Conservation (phyloP, 2,329 filamentous ascomycete species). For the Arthrocladium fulminans region DNA sequence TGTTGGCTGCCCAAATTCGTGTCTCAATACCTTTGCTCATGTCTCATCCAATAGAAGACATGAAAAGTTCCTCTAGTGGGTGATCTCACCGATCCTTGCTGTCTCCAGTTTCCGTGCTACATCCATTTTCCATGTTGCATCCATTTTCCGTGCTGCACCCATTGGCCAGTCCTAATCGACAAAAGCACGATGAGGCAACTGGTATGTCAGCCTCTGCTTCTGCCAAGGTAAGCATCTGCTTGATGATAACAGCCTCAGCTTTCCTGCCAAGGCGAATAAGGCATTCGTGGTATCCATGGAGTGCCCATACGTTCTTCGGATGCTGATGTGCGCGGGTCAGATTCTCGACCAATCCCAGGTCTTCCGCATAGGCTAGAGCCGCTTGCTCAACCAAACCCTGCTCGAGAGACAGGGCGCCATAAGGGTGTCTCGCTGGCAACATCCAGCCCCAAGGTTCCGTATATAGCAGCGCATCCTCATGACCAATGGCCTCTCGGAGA, state of each 20-base stretch:
- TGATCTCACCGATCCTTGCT: too few relatives aligned
- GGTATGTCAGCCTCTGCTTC: conserved; percentile 51
- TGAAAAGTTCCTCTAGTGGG: too few relatives aligned
- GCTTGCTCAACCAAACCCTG: conserved; percentile 52
- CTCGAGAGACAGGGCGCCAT: conserved; percentile 60
- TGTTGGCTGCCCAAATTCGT: too few relatives aligned
- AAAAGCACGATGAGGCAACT: conserved; percentile 52
- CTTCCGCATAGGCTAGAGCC: conserved; percentile 49
- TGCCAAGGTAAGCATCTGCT: conserved; percentile 44
- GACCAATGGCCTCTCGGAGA: conserved; percentile 48
- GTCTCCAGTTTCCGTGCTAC: too few relatives aligned
- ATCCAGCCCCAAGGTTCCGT: conserved; percentile 75
- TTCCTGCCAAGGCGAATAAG: conserved; percentile 45
- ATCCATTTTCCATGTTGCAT: too few relatives aligned
- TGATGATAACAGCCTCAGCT: conserved; percentile 40
- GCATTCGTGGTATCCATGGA: conserved; percentile 67
- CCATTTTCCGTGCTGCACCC: too few relatives aligned
- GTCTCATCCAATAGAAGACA: too few relatives aligned
- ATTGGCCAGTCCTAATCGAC: conserved; percentile 26
- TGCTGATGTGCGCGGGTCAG: conserved; percentile 58
- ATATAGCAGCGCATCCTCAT: conserved; percentile 57
- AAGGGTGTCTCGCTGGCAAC: conserved; percentile 63
- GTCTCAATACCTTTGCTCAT: too few relatives aligned
- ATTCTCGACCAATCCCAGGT: conserved; percentile 50
- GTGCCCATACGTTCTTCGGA: conserved; percentile 65